Conservation (phyloP, 1,284 basidiomycete genomes). For the Cutaneotrichosporon curvatum region DNA sequence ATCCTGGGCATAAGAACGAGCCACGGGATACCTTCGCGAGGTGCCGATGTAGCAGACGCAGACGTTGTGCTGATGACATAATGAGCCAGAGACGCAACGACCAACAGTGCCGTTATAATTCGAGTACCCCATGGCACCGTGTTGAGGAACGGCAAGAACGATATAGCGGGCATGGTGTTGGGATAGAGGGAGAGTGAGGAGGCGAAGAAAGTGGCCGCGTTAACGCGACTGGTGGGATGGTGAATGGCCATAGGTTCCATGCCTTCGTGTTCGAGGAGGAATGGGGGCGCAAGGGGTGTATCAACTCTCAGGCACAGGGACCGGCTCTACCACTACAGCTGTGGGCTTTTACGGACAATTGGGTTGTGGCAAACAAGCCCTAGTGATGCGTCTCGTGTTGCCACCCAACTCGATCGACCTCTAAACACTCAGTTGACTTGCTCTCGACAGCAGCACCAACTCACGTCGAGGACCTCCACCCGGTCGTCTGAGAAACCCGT, state of each 20-base stretch:
- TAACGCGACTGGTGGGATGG: not conserved
- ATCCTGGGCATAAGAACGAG: conserved; percentile 77
- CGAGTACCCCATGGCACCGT: conserved; percentile 58
- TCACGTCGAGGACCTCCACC: no score
- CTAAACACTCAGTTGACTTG: no score
- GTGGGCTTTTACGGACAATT: no score
- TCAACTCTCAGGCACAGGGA: no score
- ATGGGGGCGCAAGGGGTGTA: no score
- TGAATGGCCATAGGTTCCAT: not conserved
- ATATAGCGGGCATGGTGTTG: conserved; percentile 39
- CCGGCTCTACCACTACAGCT: no score
- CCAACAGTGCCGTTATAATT: conserved; percentile 61
- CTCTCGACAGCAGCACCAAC: no score
- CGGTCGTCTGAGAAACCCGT: no score
- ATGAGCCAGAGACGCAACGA: conserved; percentile 60
- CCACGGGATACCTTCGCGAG: conserved; percentile 56
- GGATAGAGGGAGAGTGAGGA: not conserved
- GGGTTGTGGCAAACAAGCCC: no score
- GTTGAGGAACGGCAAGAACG: conserved; percentile 44
- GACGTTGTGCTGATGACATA: conserved; percentile 44
- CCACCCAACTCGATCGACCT: no score
- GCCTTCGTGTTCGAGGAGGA: no score
- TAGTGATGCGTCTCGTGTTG: no score
- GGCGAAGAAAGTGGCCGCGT: not conserved
- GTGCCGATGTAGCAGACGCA: not conserved